Percentiles rank a stretch among this genome's conserved stretches.
These are phyloP conservation scores for Hypoxylon sp. DNA, from an alignment of 2,329 filamentous ascomycete genomes.

Conservation along the genomic window DNA sequence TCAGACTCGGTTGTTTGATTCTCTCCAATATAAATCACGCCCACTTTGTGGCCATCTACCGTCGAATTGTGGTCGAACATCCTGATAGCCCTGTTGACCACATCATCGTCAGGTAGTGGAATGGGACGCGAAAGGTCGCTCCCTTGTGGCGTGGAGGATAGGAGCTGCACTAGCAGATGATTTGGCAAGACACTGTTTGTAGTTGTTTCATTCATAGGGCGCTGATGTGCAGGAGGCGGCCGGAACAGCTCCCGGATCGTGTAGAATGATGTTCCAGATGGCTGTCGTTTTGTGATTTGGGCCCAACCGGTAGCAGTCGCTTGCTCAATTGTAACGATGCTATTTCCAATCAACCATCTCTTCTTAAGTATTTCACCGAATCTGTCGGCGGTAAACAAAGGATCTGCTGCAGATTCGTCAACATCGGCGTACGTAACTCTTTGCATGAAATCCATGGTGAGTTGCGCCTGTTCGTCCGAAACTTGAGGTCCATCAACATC, in stretches of 20 bases:
- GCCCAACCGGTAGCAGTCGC: slow-evolving; percentile 75
- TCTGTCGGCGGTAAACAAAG: slow-evolving; percentile 72
- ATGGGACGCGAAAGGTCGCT: slow-evolving; percentile 75
- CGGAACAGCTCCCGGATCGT: slow-evolving; percentile 71
- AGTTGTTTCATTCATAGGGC: slow-evolving; percentile 63
- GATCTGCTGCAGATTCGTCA: slow-evolving; percentile 78
- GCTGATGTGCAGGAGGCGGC: slow-evolving; percentile 70
- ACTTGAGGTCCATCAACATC: slow-evolving; percentile 80
- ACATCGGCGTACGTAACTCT: slow-evolving; percentile 87
- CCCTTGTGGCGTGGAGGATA: slow-evolving; percentile 72
- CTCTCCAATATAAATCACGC: slow-evolving; percentile 92
- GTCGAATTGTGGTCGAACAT: slow-evolving; percentile 89
- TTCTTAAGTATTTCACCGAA: slow-evolving; percentile 77
- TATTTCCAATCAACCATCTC: slow-evolving; percentile 80
- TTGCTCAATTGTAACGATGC: slow-evolving; percentile 80
- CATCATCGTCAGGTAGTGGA: slow-evolving; percentile 77
- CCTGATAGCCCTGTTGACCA: slow-evolving; percentile 78
- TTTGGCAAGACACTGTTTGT: slow-evolving; percentile 77
- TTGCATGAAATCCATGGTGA: slow-evolving; percentile 96
- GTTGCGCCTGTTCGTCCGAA: slow-evolving; percentile 91
- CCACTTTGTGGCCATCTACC: slow-evolving; percentile 95
- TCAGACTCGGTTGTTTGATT: slow-evolving; percentile 85
- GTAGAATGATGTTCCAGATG: slow-evolving; percentile 74
- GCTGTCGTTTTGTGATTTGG: slow-evolving; percentile 77
- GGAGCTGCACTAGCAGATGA: slow-evolving; percentile 77